Evolutionary conservation across 225 moss, liverwort and hornwort species (phyloP), one percentile per base, ranked within the genome.

Genomic region (Climacium dendroides): DNA sequence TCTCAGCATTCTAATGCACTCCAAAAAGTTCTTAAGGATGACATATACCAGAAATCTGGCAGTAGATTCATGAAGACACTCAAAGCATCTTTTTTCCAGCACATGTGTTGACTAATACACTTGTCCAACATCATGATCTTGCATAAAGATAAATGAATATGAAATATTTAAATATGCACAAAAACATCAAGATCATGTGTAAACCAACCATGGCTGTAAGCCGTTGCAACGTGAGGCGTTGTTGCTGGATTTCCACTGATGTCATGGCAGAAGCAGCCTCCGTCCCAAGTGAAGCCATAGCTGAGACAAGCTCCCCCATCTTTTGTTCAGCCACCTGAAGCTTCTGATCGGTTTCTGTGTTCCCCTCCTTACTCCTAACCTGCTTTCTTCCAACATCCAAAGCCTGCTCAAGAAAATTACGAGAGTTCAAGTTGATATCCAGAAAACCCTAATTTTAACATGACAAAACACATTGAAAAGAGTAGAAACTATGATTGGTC

Each of bases 191-290:
- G 50, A 63, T 37, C 29, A 60, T 30, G 60, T 81, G 47, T 65
- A 83, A 87, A 91, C 88, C 62, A 65, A 96, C 98, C 96, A 98
- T 98, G 65, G 95, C 93, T 87, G 95, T 93, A 64, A 98, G 86
- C 50, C 98, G 92, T 79, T 98, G 96, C 70, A 98, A 92, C 58
- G 98, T 98, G 39, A 95, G 89, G 34, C 98, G 96, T 82, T 98
- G 98, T 85, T 98, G 98, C 87, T 98, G 98, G 81, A 94, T 95
- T 90, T 98, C 98, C 74, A 98, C 98, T 84, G 96, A 95, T 84
- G 96, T 96, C 98, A 98, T 98, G 64, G 98, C 96, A 85, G 96
- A 94, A 45, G 98, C 98, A 81, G 98, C 98, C 92, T 98, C 98
- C 88, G 93, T 98, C 73, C 96, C 98, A 76, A 98, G 90, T n/a